phyloP scores from a whole-genome alignment of 148 eudicot genomes.

The Spergularia marina region DNA sequence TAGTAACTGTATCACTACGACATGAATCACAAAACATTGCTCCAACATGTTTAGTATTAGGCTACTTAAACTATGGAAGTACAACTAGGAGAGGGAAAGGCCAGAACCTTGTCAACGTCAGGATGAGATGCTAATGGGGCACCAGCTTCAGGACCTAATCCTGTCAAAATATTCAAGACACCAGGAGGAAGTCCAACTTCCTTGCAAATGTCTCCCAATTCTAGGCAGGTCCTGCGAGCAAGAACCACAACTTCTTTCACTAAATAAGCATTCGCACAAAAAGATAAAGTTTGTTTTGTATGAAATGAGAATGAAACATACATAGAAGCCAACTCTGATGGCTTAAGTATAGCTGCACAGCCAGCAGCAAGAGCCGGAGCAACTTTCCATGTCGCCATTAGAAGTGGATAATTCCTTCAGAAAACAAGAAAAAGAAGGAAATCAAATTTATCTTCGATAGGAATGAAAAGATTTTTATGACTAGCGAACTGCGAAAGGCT shows the following conservation, averaged over 20 bases:
- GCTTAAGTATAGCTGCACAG: slow-evolving; percentile 92
- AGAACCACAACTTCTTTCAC: not conserved
- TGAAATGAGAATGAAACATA: slow-evolving; percentile 32
- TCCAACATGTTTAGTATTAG: not conserved
- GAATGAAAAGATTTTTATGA: not conserved
- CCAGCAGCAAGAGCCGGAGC: slow-evolving; percentile 99
- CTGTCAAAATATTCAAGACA: slow-evolving; percentile 80
- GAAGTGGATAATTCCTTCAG: slow-evolving; percentile 87
- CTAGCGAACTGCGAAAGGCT: not conserved
- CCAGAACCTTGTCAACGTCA: slow-evolving; percentile 88
- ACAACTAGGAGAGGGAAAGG: slow-evolving; percentile 10
- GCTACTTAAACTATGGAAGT: not conserved
- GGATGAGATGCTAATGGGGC: slow-evolving; percentile 93
- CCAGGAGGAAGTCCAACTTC: slow-evolving; percentile 94
- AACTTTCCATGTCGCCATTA: slow-evolving; percentile 99
- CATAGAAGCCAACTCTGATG: slow-evolving; percentile 91
- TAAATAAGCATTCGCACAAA: not conserved
- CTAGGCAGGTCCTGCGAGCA: slow-evolving; percentile 76
- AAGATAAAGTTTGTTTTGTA: not conserved
- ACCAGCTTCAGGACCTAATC: slow-evolving; percentile 93
- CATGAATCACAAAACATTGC: not conserved
- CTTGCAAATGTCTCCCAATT: slow-evolving; percentile 80
- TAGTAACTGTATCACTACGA: slow-evolving; percentile 1
- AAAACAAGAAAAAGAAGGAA: slow-evolving; percentile 11
- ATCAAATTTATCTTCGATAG: not conserved